phyloP scores from a whole-genome alignment of 768 basidiomycete genomes.

The Polyporus arcularius region DNA sequence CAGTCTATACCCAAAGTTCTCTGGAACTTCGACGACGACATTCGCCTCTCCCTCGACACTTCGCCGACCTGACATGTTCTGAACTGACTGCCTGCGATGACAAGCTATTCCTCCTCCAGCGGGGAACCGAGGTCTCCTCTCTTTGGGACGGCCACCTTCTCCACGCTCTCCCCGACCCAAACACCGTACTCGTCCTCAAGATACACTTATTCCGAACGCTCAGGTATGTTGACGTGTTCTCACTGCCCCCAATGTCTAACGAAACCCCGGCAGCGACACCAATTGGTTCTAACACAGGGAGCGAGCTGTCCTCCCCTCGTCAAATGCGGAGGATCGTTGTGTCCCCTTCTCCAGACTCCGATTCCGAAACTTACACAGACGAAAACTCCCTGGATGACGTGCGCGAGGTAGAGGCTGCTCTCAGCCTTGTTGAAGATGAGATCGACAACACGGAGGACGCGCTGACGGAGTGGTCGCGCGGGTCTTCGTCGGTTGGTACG shows the following conservation, averaged over 20 bases:
- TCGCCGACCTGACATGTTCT: slow-evolving; percentile 4
- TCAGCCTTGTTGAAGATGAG: slow-evolving; percentile 68
- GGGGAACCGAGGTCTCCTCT: slow-evolving; percentile 56
- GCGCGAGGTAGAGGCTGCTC: slow-evolving; percentile 65
- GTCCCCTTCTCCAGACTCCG: slow-evolving; percentile 54
- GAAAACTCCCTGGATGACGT: slow-evolving; percentile 48
- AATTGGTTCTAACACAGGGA: slow-evolving; percentile 48
- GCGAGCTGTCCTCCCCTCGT: slow-evolving; percentile 45
- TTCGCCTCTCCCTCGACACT: neutral
- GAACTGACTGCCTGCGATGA: slow-evolving; percentile 31
- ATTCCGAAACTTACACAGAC: slow-evolving; percentile 63
- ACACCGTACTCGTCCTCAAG: slow-evolving; percentile 62
- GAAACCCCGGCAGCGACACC: slow-evolving; percentile 40
- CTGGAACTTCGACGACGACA: neutral
- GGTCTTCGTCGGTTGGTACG: slow-evolving; percentile 29
- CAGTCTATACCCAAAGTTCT: neutral
- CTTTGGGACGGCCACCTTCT: slow-evolving; percentile 60
- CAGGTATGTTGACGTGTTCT: slow-evolving; percentile 42
- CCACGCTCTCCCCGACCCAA: slow-evolving; percentile 51
- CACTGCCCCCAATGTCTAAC: neutral
- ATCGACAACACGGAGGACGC: slow-evolving; percentile 65
- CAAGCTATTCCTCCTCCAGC: slow-evolving; percentile 36
- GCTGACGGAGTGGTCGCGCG: slow-evolving; percentile 61
- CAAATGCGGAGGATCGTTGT: slow-evolving; percentile 55
- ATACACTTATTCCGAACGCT: slow-evolving; percentile 55